Percentiles rank a stretch among this genome's conserved stretches.
Conservation (phyloP, 2,329 filamentous ascomycete species). For the Fusarium siculi region DNA sequence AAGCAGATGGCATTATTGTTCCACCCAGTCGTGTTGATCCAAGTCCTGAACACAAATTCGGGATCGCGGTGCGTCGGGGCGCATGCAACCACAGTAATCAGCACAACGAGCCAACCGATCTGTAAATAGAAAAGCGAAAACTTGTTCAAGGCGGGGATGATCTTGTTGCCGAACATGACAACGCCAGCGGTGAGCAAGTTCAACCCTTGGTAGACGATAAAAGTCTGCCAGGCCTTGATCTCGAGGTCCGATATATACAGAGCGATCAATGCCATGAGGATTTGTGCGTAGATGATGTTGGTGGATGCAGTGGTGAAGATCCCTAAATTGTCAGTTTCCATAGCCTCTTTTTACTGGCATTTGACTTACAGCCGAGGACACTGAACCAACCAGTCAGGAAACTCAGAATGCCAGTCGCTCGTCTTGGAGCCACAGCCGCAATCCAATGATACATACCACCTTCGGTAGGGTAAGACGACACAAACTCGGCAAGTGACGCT, state of each 20-base stretch:
- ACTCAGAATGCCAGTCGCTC: background rate
- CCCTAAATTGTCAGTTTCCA: background rate
- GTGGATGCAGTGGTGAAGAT: conserved; percentile 16
- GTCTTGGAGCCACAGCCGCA: background rate
- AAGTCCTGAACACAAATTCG: conserved; percentile 5
- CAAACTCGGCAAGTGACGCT: conserved; percentile 1
- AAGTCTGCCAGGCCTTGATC: conserved; percentile 5
- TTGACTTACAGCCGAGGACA: conserved; percentile 1
- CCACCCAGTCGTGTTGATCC: conserved; percentile 14
- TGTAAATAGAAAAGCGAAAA: conserved; percentile 4
- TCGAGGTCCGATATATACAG: background rate
- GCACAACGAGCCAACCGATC: background rate
- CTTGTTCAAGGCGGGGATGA: background rate
- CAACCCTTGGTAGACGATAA: conserved; percentile 4
- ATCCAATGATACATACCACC: conserved; percentile 22
- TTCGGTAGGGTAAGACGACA: conserved; percentile 10
- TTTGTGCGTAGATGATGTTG: background rate
- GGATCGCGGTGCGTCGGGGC: background rate
- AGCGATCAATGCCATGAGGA: background rate
- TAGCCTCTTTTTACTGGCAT: too few species aligned
- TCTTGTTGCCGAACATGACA: conserved; percentile 5
- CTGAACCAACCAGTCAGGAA: conserved; percentile 13
- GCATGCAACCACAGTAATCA: background rate
- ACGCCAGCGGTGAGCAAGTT: background rate
- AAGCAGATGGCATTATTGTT: conserved; percentile 1